Evolutionary conservation across 1,139 yeast genomes (phyloP).

Genomic region (Protomyces inundatus): DNA sequence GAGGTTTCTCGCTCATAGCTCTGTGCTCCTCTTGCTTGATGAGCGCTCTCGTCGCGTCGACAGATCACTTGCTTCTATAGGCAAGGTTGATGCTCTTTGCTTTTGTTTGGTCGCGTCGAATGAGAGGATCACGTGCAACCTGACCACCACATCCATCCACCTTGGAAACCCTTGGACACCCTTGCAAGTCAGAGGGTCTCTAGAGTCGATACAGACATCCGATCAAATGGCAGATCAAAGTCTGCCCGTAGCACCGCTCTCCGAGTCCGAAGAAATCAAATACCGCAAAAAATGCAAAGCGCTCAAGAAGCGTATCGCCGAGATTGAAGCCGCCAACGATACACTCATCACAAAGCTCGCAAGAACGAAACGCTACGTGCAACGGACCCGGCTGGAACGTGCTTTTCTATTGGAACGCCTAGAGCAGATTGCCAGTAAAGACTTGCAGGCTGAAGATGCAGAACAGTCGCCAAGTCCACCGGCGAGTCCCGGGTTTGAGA

Average conservation of each 20-base stretch:
- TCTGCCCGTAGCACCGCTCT: neutral
- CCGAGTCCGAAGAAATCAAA: constrained; percentile 36
- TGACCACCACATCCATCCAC: no score
- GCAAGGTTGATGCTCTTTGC: no score
- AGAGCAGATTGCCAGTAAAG: constrained; percentile 45
- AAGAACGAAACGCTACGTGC: constrained; percentile 70
- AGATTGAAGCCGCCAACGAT: constrained; percentile 76
- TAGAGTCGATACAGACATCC: no score
- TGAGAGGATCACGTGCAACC: no score
- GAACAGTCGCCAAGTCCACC: constrained; percentile 21
- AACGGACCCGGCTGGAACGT: constrained; percentile 76
- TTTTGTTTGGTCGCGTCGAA: no score
- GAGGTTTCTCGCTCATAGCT: constrained; percentile 31
- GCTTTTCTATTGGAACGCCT: constrained; percentile 72
- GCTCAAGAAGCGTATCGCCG: constrained; percentile 63
- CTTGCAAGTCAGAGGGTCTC: no score
- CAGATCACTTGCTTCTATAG: no score
- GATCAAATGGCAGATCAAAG: no score
- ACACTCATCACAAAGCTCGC: constrained; percentile 69
- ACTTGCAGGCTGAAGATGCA: constrained; percentile 2
- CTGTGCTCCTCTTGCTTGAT: neutral
- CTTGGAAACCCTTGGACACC: no score
- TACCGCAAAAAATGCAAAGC: constrained; percentile 63
- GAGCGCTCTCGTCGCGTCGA: neutral
- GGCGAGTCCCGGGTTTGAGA: constrained; percentile 19